phyloP scores from a whole-genome alignment of 129 eudicot genomes.

The Centrapalus pauciflorus region DNA sequence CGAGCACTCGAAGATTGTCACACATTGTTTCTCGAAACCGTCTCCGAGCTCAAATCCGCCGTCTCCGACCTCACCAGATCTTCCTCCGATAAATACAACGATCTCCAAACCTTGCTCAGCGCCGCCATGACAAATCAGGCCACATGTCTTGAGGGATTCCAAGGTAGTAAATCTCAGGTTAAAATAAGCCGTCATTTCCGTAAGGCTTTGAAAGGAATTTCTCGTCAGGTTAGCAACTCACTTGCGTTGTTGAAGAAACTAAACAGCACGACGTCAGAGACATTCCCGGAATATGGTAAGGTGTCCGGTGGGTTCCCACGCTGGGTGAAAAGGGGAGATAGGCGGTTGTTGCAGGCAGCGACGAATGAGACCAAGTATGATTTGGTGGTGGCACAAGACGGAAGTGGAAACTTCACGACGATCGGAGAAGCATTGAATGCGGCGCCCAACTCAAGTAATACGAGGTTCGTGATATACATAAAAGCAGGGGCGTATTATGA shows the following conservation, averaged over 20 bases:
- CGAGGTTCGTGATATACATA: constrained; percentile 76
- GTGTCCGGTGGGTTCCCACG: constrained; percentile 41
- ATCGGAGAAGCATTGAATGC: constrained; percentile 62
- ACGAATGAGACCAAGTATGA: constrained; percentile 31
- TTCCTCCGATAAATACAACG: constrained; percentile 30
- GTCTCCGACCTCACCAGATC: constrained; percentile 41
- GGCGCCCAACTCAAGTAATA: constrained; percentile 50
- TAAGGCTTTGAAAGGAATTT: constrained; percentile 37
- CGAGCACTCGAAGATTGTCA: constrained; percentile 71
- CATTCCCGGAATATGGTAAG: constrained; percentile 30
- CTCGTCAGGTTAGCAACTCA: constrained; percentile 70
- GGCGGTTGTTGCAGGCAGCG: constrained; percentile 45
- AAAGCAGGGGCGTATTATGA: constrained; percentile 84
- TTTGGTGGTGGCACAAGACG: constrained; percentile 79
- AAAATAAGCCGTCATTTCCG: constrained; percentile 47
- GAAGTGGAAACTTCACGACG: constrained; percentile 74
- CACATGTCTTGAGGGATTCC: constrained; percentile 88
- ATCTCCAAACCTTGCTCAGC: constrained; percentile 56
- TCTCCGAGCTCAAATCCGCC: constrained; percentile 43
- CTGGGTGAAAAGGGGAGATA: constrained; percentile 55
- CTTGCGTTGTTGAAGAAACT: constrained; percentile 62
- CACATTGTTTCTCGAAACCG: constrained; percentile 50
- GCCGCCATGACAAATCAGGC: constrained; percentile 88
- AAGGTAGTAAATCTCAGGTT: constrained; percentile 37
- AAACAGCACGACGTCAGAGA: constrained; percentile 15